These are phyloP conservation scores for Cytospora chrysosperma DNA, from an alignment of 2,329 filamentous ascomycete genomes.

Conservation along the genomic window DNA sequence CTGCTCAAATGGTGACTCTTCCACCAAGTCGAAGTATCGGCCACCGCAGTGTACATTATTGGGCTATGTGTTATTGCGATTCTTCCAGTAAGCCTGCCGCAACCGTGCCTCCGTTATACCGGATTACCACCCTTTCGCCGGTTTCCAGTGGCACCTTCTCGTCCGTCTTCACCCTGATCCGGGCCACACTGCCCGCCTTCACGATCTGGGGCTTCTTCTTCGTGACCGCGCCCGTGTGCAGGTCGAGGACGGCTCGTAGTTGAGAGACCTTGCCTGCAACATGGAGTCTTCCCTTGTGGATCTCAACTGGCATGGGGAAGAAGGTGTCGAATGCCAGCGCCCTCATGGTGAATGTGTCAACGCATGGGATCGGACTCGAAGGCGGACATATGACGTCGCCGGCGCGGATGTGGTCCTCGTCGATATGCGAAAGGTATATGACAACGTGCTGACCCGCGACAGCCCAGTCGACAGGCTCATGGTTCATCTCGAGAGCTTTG, in stretches of 20 bases:
- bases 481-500: slow-evolving; percentile 77
- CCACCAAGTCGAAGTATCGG: not conserved
- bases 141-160: slow-evolving; percentile 73
- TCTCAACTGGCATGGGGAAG: slow-evolving; percentile 83
- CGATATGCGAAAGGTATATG: slow-evolving; percentile 82
- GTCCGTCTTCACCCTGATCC: slow-evolving; percentile 73
- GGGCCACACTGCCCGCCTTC: slow-evolving; percentile 73
- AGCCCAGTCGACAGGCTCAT: slow-evolving; percentile 76
- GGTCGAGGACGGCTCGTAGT: slow-evolving; percentile 74
- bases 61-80: slow-evolving; percentile 22
- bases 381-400: slow-evolving; percentile 85
- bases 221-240: slow-evolving; percentile 68
- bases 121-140: slow-evolving; percentile 76
- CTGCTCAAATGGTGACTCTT: not conserved
- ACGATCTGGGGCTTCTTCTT: slow-evolving; percentile 87
- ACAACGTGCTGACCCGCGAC: slow-evolving; percentile 88
- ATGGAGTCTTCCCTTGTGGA: slow-evolving; percentile 83
- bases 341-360: slow-evolving; percentile 76
- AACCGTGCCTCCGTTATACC: slow-evolving; percentile 78
- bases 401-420: slow-evolving; percentile 74
- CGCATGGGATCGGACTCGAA: slow-evolving; percentile 64
- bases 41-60: not conserved
- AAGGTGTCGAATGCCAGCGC: slow-evolving; percentile 87
- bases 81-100: slow-evolving; percentile 83
- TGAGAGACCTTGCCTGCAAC: slow-evolving; percentile 71